These are phyloP conservation scores for Cymbopogon flexuosus DNA, from an alignment of 202 grass and related monocot genomes.

Conservation along the genomic window DNA sequence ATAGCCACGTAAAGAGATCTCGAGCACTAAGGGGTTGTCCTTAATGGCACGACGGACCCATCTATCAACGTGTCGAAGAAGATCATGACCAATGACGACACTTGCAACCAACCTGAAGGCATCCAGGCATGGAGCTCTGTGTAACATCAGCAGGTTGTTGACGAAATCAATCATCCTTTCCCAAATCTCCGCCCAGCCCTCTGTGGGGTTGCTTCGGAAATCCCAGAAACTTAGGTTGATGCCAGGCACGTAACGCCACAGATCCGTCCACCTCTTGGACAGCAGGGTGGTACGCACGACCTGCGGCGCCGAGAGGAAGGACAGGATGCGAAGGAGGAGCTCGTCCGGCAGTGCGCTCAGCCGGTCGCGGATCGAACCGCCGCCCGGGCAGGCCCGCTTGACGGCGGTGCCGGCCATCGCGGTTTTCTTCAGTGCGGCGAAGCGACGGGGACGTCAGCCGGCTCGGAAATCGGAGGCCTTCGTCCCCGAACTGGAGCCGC, in stretches of 20 bases:
- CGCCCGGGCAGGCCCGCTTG: too few relatives aligned
- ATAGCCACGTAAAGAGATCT: not conserved
- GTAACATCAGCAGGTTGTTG: not conserved
- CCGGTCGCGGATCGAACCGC: not conserved
- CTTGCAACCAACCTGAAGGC: not conserved
- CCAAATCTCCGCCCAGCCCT: accelerated
- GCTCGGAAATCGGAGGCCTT: too few relatives aligned
- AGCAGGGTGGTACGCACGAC: not conserved
- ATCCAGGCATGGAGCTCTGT: not conserved
- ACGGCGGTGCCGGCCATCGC: not conserved
- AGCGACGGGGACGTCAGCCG: not conserved
- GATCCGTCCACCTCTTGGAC: not conserved
- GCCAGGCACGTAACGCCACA: not conserved
- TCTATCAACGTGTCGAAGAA: not conserved
- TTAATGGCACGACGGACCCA: not conserved
- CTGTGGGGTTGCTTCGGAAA: not conserved
- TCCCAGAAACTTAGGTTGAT: not conserved
- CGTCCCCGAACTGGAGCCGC: too few relatives aligned
- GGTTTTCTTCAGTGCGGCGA: not conserved
- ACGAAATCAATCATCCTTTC: not conserved
- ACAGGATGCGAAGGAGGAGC: not conserved
- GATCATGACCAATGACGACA: not conserved
- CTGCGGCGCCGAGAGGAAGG: not conserved
- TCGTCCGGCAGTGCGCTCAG: not conserved
- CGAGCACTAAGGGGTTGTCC: not conserved